Evolutionary conservation across 108 stramenopile genomes (phyloP), one percentile per base, ranked within the genome.

Genomic region (Cyclotella baltica): DNA sequence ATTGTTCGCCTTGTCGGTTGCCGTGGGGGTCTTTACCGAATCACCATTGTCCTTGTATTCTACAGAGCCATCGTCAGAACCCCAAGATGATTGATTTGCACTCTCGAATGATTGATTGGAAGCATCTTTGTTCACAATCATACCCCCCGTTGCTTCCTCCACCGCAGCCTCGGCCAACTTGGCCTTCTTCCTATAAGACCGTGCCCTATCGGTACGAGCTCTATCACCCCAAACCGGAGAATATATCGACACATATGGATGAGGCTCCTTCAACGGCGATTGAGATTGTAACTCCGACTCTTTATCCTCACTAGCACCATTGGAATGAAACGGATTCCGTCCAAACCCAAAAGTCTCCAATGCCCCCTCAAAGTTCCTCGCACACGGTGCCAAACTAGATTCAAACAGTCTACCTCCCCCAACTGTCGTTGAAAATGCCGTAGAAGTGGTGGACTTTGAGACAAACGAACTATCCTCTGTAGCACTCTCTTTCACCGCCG

Each of bases 311-410:
- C 34, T n/a, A 53, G 72, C 23, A 29, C 71, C 28, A 37, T 65
- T 69, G 20, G 4, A n/a, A 29, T 5, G 75, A 30, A 88, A 86
- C 19, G 83, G 76, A 50, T 84, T 84, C 2, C 89, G n/a, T 28
- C 91, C 94, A 75, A 87, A 85, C 35, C 95, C 95, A 81, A 92
- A 92, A 19, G 82, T 72, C 50, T 88, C 83, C 55, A 96, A 72
- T 4, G 90, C 90, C 11, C 88, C 85, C 18, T 93, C 87, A 37
- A 96, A 51, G 76, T 96, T 96, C 70, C 89, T 67, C 53, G 83
- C 59, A 84, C 82, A 77, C 69, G 86, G 70, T 40, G 62, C 37
- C 30, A 75, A 43, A 56, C 29, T 13, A 6, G 67, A 30, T 64
- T 80, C 66, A 46, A 81, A 63, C 20, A 47, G 18, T 36, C 77